These are phyloP conservation scores for Phytopythium oedochilum DNA, from an alignment of 352 stramenopile species.

Conservation along the genomic window DNA sequence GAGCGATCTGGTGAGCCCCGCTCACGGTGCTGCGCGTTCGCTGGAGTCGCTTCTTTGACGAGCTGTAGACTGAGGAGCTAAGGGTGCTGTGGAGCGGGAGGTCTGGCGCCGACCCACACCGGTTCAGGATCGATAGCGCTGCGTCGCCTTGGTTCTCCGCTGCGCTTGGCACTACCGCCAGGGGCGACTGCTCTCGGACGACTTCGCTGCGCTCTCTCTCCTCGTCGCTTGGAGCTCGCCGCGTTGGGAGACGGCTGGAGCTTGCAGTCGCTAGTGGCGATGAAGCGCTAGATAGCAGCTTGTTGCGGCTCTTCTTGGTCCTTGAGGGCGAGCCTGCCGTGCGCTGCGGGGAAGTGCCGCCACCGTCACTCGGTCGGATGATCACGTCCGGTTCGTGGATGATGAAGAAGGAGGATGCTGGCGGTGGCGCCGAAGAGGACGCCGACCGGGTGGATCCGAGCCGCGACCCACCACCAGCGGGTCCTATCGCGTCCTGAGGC, in stretches of 20 bases:
- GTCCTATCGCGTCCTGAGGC: background rate
- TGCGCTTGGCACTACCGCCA: background rate
- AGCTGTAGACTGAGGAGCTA: slow-evolving; percentile 53
- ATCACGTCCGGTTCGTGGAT: slow-evolving; percentile 40
- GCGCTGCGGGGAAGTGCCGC: slow-evolving; percentile 6
- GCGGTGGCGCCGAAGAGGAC: background rate
- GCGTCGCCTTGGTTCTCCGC: background rate
- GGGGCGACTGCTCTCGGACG: background rate
- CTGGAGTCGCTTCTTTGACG: slow-evolving; percentile 56
- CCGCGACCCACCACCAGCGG: background rate
- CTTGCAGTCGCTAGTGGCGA: background rate
- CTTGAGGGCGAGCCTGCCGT: background rate
- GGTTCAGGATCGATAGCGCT: slow-evolving; percentile 42
- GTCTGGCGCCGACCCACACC: slow-evolving; percentile 54
- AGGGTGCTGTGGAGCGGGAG: slow-evolving; percentile 50
- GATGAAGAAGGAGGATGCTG: slow-evolving; percentile 56
- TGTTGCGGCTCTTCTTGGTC: slow-evolving; percentile 4
- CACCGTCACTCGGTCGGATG: slow-evolving; percentile 24
- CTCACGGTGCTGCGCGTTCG: slow-evolving; percentile 17
- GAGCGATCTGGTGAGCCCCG: slow-evolving; percentile 29
- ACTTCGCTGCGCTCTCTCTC: too few species aligned
- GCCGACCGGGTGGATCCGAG: background rate
- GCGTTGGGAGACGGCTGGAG: background rate
- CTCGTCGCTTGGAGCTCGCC: too few species aligned
- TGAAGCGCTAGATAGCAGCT: background rate